A percentile compares a stretch with the other conserved stretches of the same genome.
phyloP scores from a whole-genome alignment of 257 asterid genomes.

The Solanum corneliomulleri region DNA sequence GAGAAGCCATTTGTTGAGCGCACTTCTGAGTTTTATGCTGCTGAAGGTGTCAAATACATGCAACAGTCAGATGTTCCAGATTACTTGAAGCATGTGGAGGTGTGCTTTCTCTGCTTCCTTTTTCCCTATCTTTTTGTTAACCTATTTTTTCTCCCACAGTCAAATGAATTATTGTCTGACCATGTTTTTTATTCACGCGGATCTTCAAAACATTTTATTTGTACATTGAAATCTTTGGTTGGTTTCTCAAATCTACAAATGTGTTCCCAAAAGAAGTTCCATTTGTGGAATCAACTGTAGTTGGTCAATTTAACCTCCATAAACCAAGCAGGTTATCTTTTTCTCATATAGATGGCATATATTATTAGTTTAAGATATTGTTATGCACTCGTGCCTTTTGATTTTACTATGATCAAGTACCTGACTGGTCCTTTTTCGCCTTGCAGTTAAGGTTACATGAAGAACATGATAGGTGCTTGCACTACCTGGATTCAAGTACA shows the following conservation, averaged over 20 bases:
- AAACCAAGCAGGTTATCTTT: neutral
- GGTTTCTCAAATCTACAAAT: neutral
- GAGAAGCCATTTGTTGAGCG: conserved; percentile 92
- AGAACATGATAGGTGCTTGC: conserved; percentile 86
- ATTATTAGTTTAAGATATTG: neutral
- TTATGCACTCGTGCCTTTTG: neutral
- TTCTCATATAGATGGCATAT: neutral
- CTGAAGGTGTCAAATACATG: conserved; percentile 93
- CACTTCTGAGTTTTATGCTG: conserved; percentile 93
- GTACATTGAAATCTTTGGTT: neutral
- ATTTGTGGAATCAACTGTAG: neutral
- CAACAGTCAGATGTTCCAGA: conserved; percentile 94
- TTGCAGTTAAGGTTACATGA: conserved; percentile 85
- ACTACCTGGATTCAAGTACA: conserved; percentile 69
- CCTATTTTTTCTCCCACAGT: neutral
- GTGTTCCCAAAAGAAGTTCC: neutral
- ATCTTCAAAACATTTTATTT: neutral
- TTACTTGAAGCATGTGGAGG: conserved; percentile 91
- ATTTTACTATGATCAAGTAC: neutral
- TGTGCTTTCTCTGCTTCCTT: conserved; percentile 11
- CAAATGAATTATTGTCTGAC: neutral
- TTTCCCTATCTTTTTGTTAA: neutral
- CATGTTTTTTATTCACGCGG: neutral
- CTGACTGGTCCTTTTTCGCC: neutral
- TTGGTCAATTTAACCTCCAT: neutral